These are phyloP conservation scores for Diplocarpon mali DNA, from an alignment of 2,329 filamentous ascomycete species.

Conservation along the genomic window DNA sequence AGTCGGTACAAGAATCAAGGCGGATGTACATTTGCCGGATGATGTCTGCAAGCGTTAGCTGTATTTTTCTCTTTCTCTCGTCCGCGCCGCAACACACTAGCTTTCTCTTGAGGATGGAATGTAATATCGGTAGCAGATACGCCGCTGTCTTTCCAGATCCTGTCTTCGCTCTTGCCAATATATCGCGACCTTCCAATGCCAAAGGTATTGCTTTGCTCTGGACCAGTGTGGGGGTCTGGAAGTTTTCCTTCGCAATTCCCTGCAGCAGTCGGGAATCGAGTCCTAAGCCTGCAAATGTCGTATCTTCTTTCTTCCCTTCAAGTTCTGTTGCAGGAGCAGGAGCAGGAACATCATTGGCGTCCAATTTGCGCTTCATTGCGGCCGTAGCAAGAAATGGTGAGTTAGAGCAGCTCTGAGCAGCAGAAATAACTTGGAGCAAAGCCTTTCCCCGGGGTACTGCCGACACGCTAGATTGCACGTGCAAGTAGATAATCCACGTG, in stretches of 20 bases:
- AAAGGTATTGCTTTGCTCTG: slow-evolving; percentile 82
- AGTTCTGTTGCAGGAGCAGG: slow-evolving; percentile 26
- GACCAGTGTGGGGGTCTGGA: slow-evolving; percentile 76
- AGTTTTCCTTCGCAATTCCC: slow-evolving; percentile 74
- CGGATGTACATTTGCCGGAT: slow-evolving; percentile 46
- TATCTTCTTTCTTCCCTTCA: slow-evolving; percentile 21
- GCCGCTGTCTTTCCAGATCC: slow-evolving; percentile 97
- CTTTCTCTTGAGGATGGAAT: slow-evolving; percentile 73
- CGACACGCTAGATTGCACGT: too few relatives aligned
- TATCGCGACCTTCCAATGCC: slow-evolving; percentile 76
- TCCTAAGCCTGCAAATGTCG: slow-evolving; percentile 62
- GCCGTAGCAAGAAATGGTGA: background rate
- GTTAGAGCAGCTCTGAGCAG: background rate
- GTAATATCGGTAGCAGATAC: slow-evolving; percentile 81
- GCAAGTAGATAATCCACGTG: too few relatives aligned
- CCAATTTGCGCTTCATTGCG: slow-evolving; percentile 50
- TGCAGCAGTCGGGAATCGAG: slow-evolving; percentile 81
- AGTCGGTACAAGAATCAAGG: slow-evolving; percentile 87
- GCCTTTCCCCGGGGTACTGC: too few relatives aligned
- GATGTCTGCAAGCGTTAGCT: slow-evolving; percentile 33
- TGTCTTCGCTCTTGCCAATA: slow-evolving; percentile 85
- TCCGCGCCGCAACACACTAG: slow-evolving; percentile 33
- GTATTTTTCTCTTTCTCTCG: background rate
- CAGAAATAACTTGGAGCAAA: too few relatives aligned
- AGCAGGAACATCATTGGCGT: slow-evolving; percentile 41